Evolutionary conservation across 345 rosid genomes (phyloP).

Genomic region (Gossypium anomalum): DNA sequence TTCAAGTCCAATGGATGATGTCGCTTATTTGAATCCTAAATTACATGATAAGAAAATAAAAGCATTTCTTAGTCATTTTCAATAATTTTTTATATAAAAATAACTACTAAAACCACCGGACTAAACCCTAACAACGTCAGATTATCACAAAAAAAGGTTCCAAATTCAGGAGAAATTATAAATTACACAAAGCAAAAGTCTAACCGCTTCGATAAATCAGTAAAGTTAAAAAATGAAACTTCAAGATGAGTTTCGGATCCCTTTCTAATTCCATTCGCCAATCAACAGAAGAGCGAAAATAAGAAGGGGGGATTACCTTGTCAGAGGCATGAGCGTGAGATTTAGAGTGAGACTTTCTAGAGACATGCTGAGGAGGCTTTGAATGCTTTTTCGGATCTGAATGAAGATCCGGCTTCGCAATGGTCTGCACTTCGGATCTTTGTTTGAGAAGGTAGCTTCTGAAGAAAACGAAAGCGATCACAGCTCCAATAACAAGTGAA

Average conservation of each 20-base stretch:
- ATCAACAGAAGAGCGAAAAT: neutral
- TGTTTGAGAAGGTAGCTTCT: constrained; percentile 65
- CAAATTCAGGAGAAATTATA: neutral
- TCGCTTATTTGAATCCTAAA: constrained; percentile 66
- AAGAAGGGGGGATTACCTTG: constrained; percentile 33
- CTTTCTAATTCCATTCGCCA: neutral
- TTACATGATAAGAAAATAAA: constrained; percentile 6
- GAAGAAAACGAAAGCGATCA: constrained; percentile 71
- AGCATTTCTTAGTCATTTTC: neutral
- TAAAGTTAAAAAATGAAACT: neutral
- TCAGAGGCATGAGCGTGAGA: constrained; percentile 60
- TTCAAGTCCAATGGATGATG: constrained; percentile 91
- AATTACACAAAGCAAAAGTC: neutral
- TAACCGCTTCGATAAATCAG: neutral
- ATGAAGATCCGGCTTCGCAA: constrained; percentile 56
- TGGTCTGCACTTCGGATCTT: constrained; percentile 72
- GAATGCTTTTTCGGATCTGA: constrained; percentile 49
- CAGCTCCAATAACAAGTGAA: constrained; percentile 63
- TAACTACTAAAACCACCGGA: neutral
- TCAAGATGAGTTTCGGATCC: neutral
- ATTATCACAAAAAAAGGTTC: neutral
- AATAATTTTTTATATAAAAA: neutral
- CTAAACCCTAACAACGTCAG: neutral
- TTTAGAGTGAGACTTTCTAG: constrained; percentile 62
- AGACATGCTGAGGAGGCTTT: constrained; percentile 35